Base-by-base conservation (phyloP, 129 eudicot genomes). In the Apium graveolens region DNA sequence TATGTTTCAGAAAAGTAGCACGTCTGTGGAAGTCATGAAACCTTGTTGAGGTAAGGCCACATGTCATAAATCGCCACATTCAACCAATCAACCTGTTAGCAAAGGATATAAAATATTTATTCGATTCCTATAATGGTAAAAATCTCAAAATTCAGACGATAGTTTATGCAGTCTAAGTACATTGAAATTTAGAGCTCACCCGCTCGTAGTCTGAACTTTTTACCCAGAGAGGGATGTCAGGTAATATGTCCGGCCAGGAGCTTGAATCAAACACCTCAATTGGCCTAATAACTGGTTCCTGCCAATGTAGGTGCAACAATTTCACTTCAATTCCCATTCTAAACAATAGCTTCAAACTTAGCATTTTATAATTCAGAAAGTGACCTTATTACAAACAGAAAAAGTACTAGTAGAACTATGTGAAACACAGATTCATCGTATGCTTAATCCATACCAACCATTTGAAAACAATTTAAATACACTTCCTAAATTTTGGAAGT, bases 21-120 rank as follows among this genome's bases (percentile, higher is more conserved):
- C 21, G 32, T 10, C 5, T 73, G 75, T 65, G 0, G 39, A 48
- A 45, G 14, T 78, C 24, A 65, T 21, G 73, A 75, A 82, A 90
- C 97, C 94, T 93, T 93, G 80, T 93, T 90, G 70, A 93, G 88
- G 76, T 86, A 87, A 27, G 98, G 97, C 98, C 98, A 93, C 91
- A 87, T 85, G 70, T 83, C 83, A 76, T 53, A 78, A 65, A 88
- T 66, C 74, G 83, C 82, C 53, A 75, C 83, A 78, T 93, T 93
- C 63, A 93, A 70, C 98, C 97, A 93, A 76, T 90, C 90, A 18
- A 89, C 90, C 98, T 93, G 84, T 65, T 37, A 8, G 71, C 21
- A 45, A 35, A 63, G 34, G 79, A 24, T 62, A 71, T 27, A 7
- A 44, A 60, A 18, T 44, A 76, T 27, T 66, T 63, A 71, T 73